Evolutionary conservation across 2,329 filamentous ascomycete species (phyloP), one percentile per base, ranked within the genome.

Genomic region (Aspergillus versicolor): DNA sequence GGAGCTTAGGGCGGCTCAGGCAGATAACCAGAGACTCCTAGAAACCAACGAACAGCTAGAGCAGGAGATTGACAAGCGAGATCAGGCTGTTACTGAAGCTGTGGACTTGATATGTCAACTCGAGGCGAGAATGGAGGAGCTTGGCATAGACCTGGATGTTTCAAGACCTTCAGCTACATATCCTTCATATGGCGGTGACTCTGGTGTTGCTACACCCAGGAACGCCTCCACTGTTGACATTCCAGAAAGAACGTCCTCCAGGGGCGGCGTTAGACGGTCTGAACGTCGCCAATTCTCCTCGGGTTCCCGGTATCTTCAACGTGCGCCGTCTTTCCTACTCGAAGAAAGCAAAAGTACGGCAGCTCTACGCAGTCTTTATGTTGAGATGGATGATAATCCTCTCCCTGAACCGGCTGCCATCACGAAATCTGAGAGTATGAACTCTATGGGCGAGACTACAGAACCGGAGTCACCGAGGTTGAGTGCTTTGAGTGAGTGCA

Each of bases 401-500:
- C 56, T 62, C 15, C 62, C n/a, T 32, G 66, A 56, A 74, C 66
- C 56, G 62, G 38, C 38, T 5, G 19, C 63, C 15, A 57, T 72
- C 17, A 72, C 74, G 2, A 70, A 68, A 51, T 70, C 68, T 12
- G 71, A 73, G 37, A 76, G 73, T 50, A 63, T 70, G 38, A 64
- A 74, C 42, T 75, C 74, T 0, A 69, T 70, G 60, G 67, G 63
- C 37, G 70, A 74, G n/a, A 63, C 59, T 2, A 52, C 62, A 5
- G 71, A 75, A n/a, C 67, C 70, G 0, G 68, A 65, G 32, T 78
- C 75, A 7, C 76, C 76, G 2, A 67, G 76, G 48, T 64, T 78
- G 8, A 79, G 76, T 56, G 70, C 75, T 19, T 65, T 79, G 1
- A 79, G 76, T 48, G 76, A 79, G 62, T 77, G 76, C 61, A 78